Evolutionary conservation across 2,329 filamentous ascomycete genomes (phyloP), one percentile per base, ranked within the genome.

Genomic region (Colletotrichum tofieldiae): DNA sequence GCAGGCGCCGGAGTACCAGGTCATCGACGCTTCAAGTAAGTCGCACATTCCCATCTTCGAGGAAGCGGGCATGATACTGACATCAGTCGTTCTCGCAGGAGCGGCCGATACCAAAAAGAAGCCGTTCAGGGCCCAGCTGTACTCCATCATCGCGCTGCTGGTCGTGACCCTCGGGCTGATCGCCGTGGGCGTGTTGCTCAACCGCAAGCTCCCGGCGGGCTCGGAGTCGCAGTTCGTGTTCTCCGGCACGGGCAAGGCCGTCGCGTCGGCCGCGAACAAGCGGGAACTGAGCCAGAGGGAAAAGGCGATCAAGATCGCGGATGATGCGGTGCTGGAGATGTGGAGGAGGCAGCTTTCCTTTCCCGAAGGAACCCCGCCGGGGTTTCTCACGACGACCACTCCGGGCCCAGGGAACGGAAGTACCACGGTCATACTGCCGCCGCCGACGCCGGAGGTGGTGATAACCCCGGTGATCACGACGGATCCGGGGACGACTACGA

Each of bases 81-180:
- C 47, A 23, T n/a, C 23, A 11, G 23, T 23, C 5, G 47, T 26
- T 9, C 20, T 18, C 23, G 23, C 47, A 51, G 47, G n/a, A 16
- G 20, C 47, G 12, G 47, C 47, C n/a, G 47, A 51, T 18, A 51
- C 47, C 47, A 51, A 67, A 26, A 65, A 65, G 47, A 35, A 20
- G 56, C 47, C 59, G 26, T 72, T 74, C 64, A 35, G 61, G 43
- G 54, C 59, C 26, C 59, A 32, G 5, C 63, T 74, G 14, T 72
- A 67, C 59, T 45, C 47, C 55, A 4, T 74, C 54, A 39, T 74
- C 35, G 65, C 60, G n/a, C 61, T 71, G 12, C 49, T 74, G 20
- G 41, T 58, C 64, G 69, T 74, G n/a, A 60, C 68, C 1, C 23
- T 72, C 4, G 72, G 39, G 20, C 55, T 74, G 16, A 63, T 74